Evolutionary conservation across 2,329 filamentous ascomycete genomes (phyloP), one percentile per base, ranked within the genome.

Genomic region (Penicillium sp.): DNA sequence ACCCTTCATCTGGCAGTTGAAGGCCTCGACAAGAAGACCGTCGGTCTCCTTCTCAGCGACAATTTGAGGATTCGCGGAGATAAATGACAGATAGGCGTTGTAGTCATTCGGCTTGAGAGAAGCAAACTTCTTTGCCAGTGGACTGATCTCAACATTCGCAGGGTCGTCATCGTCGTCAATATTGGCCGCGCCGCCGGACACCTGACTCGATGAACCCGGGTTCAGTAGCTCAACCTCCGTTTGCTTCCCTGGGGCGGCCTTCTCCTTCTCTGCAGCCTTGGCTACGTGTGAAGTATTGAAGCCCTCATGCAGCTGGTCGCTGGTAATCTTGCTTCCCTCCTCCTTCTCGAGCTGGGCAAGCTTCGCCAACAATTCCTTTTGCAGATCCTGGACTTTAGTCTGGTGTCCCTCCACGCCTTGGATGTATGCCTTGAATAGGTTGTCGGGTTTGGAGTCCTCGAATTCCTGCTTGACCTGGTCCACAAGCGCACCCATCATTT

Each of bases 401-500:
- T 88, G 81, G 69, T 99, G 93, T 29, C 80, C 82, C 56, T 84
- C 82, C 13, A 97, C 84, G 64, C 94, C 93, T 41, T 83, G 81
- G 23, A 95, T 79, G 78, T 95, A 97, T 46, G 83, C 87, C 41
- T 83, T 79, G 68, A 89, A 91, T 44, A 89, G 78, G 61, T 87
- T 83, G 17, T 83, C 80, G 55, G 87, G 85, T 72, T 88, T 88
- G 17, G 71, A 68, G 68, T 91, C 89, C 49, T 92, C 89, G 29
- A 96, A 80, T 44, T 88, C 84, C 60, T 90, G 85, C 73, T 96
- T 97, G 34, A 97, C 91, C 73, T 96, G 89, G 66, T 99, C 94
- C 17, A 97, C 83, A 64, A 99, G 75, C n/a, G 87, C 85, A n/a
- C 90, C 90, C 88, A 99, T 92, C 94, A 99, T 99, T 78, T 95